Evolutionary conservation across 2,329 filamentous ascomycete species (phyloP), one percentile per base, ranked within the genome.

Genomic region (Cercospora citrullina): DNA sequence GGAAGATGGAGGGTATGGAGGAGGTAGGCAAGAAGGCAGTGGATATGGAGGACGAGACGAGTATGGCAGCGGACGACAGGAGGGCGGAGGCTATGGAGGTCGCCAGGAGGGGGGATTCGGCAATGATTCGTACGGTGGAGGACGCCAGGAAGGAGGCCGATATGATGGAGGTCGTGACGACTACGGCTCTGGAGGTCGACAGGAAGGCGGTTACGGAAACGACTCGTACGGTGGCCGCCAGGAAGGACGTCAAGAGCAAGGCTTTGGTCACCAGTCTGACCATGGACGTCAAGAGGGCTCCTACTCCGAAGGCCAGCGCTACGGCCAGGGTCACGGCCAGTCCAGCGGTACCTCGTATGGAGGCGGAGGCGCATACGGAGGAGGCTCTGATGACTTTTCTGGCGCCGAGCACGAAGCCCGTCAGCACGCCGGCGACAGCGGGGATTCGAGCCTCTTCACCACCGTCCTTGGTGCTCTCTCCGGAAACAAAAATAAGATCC

Each of bases 371-470:
- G 45, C 45, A 51, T 66, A 62, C 21, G 75, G 79, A 31, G 77
- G 78, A 30, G 78, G 79, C 59, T 72, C 77, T 69, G 81, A 86
- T 71, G 86, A 89, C 72, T 83, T 86, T 75, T 82, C 81, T 59
- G 81, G 82, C 60, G 87, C 87, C 8, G 80, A 83, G 59, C 77
- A 82, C 48, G 85, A 89, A 72, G 88, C 88, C 18, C 77, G 83
- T 30, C 80, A 85, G 65, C 83, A 89, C 72, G 80, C 85, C 65
- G 82, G 82, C n/a, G 76, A 78, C 72, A 81, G 79, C 28, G 86
- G 85, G 36, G 83, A 86, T 71, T 78, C 71, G 51, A 77, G 72
- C 62, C 73, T 90, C 51, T 91, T 91, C 81, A 83, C 81, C 69
- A 81, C 79, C 21, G 87, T 86, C 1, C 77, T 90, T 23, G 81